These are phyloP conservation scores for Juglanconis oblonga DNA, from an alignment of 2,329 filamentous ascomycete genomes.

Conservation along the genomic window DNA sequence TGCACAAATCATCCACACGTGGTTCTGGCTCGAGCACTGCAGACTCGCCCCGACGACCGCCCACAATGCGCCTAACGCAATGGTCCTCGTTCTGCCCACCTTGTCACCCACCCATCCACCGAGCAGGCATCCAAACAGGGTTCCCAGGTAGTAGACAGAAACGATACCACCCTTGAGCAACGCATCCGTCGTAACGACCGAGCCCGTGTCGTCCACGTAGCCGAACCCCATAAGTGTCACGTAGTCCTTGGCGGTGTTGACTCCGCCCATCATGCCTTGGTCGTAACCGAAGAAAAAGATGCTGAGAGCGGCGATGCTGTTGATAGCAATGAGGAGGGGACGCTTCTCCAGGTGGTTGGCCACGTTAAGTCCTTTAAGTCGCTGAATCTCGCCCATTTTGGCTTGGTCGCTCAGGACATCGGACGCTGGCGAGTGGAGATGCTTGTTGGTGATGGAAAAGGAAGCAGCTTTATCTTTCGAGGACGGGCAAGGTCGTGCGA, in stretches of 20 bases:
- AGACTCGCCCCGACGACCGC: slow-evolving; percentile 59
- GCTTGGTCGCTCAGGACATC: neutral
- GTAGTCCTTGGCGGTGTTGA: slow-evolving; percentile 65
- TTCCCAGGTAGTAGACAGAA: slow-evolving; percentile 53
- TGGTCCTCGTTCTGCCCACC: slow-evolving; percentile 61
- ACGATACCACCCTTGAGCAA: slow-evolving; percentile 63
- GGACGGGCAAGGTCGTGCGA: no score
- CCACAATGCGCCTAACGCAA: slow-evolving; percentile 57
- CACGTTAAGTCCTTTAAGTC: slow-evolving; percentile 29
- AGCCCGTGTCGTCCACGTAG: slow-evolving; percentile 46
- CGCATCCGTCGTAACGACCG: slow-evolving; percentile 55
- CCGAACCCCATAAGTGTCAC: slow-evolving; percentile 64
- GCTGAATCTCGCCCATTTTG: slow-evolving; percentile 13
- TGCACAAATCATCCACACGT: slow-evolving; percentile 68
- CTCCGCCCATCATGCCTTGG: slow-evolving; percentile 59
- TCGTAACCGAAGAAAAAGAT: slow-evolving; percentile 68
- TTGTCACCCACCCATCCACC: slow-evolving; percentile 65
- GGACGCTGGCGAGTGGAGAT: neutral
- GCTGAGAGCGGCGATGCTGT: slow-evolving; percentile 60
- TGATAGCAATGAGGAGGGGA: slow-evolving; percentile 57
- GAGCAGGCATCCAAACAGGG: slow-evolving; percentile 59
- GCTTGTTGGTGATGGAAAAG: neutral
- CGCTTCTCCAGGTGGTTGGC: slow-evolving; percentile 54
- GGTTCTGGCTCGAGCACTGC: slow-evolving; percentile 64
- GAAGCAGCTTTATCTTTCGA: neutral